Percentiles rank a stretch among this genome's conserved stretches.
Conservation (phyloP, 495 filamentous ascomycete genomes). For the Pyrenopolyporus hunteri region DNA sequence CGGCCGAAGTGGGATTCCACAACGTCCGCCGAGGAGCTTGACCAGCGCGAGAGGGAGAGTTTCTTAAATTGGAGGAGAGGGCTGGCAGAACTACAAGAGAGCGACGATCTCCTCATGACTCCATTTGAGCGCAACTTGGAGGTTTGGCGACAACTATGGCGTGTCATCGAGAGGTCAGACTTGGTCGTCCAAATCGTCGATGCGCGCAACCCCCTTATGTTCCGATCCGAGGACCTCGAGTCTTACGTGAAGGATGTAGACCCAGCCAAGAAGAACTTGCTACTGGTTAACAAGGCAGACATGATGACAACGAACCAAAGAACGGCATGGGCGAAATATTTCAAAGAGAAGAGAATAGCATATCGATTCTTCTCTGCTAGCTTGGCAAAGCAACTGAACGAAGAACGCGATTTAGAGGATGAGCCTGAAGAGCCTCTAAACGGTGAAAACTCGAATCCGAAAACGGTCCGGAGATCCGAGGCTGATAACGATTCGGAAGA, state of each 20-base stretch:
- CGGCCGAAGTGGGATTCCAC: slow-evolving; percentile 84
- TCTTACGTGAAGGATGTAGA: slow-evolving; percentile 93
- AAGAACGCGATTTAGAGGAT: slow-evolving; percentile 59
- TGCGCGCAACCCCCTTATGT: slow-evolving; percentile 91
- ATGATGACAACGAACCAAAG: slow-evolving; percentile 95
- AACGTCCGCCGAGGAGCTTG: slow-evolving; percentile 83
- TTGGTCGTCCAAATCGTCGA: slow-evolving; percentile 98
- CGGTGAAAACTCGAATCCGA: slow-evolving; percentile 39
- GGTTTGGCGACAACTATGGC: slow-evolving; percentile 98
- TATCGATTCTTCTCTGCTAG: slow-evolving; percentile 97
- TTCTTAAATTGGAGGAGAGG: slow-evolving; percentile 90
- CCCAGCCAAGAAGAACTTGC: slow-evolving; percentile 83
- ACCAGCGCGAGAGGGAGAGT: slow-evolving; percentile 76
- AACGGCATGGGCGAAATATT: slow-evolving; percentile 85
- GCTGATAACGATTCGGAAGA: slow-evolving; percentile 32
- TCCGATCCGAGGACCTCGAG: slow-evolving; percentile 92
- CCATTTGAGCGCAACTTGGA: slow-evolving; percentile 98
- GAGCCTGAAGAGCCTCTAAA: slow-evolving; percentile 51
- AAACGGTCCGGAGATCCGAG: slow-evolving; percentile 38
- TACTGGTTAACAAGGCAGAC: slow-evolving; percentile 98
- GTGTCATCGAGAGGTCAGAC: slow-evolving; percentile 96
- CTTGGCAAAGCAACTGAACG: slow-evolving; percentile 86
- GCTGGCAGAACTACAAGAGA: slow-evolving; percentile 89
- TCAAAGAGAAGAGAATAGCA: slow-evolving; percentile 77
- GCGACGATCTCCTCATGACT: slow-evolving; percentile 93